Evolutionary conservation across 371 early-diverging fungal genomes (phyloP).

Genomic region (Conidiobolus incongruus): DNA sequence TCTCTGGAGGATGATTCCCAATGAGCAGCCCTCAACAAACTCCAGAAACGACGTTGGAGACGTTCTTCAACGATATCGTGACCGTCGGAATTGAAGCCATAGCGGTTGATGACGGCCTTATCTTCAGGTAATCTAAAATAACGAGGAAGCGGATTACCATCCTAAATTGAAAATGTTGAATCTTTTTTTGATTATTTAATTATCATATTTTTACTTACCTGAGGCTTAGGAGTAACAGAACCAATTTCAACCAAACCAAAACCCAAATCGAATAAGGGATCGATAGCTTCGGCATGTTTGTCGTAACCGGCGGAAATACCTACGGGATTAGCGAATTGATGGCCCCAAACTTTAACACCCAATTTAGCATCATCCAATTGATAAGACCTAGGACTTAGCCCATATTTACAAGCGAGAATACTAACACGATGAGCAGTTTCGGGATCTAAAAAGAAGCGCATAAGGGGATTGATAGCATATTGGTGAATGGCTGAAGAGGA

Average conservation of each 20-base stretch:
- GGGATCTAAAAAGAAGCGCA: constrained; percentile 33
- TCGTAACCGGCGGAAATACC: constrained; percentile 76
- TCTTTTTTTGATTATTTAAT: neutral
- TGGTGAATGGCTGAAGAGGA: constrained; percentile 41
- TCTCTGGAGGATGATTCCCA: neutral
- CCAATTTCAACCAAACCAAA: constrained; percentile 76
- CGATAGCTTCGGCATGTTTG: constrained; percentile 65
- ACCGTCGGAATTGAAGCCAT: constrained; percentile 73
- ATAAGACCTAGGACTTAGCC: constrained; percentile 26
- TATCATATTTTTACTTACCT: constrained; percentile 13
- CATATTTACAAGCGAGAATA: constrained; percentile 24
- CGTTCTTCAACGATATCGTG: constrained; percentile 24
- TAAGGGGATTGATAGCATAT: constrained; percentile 28
- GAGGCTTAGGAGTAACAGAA: constrained; percentile 55
- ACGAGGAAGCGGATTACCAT: constrained; percentile 58
- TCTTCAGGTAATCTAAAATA: constrained; percentile 50
- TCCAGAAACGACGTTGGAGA: constrained; percentile 34
- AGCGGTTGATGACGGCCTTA: constrained; percentile 59
- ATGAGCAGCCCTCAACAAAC: constrained; percentile 14
- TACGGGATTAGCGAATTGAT: constrained; percentile 40
- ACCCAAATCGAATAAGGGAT: constrained; percentile 47
- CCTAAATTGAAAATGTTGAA: constrained; percentile 10
- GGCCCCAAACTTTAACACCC: constrained; percentile 31
- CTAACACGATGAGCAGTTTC: constrained; percentile 43
- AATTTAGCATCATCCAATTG: constrained; percentile 18